These are phyloP conservation scores for Mortierella sp. DNA, from an alignment of 371 early-diverging fungal genomes.

Conservation along the genomic window DNA sequence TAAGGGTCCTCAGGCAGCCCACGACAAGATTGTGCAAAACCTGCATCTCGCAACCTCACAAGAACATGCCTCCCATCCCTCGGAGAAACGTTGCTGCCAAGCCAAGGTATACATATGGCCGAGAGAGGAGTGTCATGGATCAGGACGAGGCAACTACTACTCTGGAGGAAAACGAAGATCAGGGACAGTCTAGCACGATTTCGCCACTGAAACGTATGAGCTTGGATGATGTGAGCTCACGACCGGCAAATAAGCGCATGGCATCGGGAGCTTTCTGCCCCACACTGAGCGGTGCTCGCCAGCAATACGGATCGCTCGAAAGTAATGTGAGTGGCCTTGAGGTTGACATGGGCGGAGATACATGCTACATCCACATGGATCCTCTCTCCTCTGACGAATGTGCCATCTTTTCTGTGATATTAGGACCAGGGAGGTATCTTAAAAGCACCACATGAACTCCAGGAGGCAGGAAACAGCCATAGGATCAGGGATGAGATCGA, in stretches of 20 bases:
- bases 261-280: background rate
- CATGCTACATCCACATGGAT: background rate
- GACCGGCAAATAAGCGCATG: slow-evolving; percentile 11
- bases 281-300: background rate
- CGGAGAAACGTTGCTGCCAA: slow-evolving; percentile 10
- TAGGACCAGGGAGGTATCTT: slow-evolving; percentile 42
- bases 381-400: background rate
- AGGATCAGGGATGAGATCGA: slow-evolving; percentile 68
- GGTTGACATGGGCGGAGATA: background rate
- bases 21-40: too few species aligned
- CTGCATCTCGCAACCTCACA: background rate
- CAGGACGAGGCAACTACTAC: slow-evolving; percentile 5
- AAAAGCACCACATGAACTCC: slow-evolving; percentile 60
- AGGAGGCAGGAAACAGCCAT: slow-evolving; percentile 63
- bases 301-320: background rate
- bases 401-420: background rate
- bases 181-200: background rate
- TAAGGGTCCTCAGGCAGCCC: too few species aligned
- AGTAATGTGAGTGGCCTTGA: background rate
- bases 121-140: slow-evolving; percentile 24
- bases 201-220: slow-evolving; percentile 16
- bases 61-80: slow-evolving; percentile 5
- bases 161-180: background rate
- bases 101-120: slow-evolving; percentile 33
- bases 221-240: slow-evolving; percentile 3